A percentile compares a stretch with the other conserved stretches of the same genome.
phyloP scores from a whole-genome alignment of 805 yeast species.

The Isabelozyma gotoi region DNA sequence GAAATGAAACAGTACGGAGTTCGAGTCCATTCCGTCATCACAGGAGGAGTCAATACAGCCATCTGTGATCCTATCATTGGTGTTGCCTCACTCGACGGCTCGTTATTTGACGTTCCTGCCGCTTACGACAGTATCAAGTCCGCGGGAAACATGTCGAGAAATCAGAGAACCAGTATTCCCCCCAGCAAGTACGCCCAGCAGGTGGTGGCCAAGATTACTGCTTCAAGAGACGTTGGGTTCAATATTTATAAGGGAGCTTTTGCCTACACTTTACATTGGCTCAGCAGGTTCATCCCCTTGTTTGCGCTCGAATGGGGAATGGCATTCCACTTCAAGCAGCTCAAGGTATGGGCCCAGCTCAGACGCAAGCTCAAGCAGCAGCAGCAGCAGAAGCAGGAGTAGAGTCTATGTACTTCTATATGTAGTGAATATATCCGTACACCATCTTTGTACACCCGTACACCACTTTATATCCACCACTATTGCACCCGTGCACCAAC shows the following conservation, averaged over 20 bases:
- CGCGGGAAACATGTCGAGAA: constrained; percentile 21
- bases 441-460: no score
- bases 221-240: constrained; percentile 20
- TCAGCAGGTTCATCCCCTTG: constrained; percentile 20
- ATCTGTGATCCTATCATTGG: constrained; percentile 17
- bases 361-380: constrained; percentile 9
- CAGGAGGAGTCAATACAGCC: constrained; percentile 41
- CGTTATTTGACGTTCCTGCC: constrained; percentile 21
- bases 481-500: neutral
- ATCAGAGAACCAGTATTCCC: constrained; percentile 11
- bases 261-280: constrained; percentile 17
- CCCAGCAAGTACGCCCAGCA: constrained; percentile 26
- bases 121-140: constrained; percentile 17
- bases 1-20: constrained; percentile 41
- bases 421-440: no score
- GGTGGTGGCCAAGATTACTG: constrained; percentile 17
- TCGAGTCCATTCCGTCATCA: constrained; percentile 34
- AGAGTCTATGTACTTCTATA: no score
- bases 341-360: constrained; percentile 18
- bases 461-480: no score
- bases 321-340: constrained; percentile 23
- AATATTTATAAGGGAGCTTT: constrained; percentile 26
- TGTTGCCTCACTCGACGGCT: constrained; percentile 7
- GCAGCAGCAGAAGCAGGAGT: neutral
- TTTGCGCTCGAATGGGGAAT: constrained; percentile 21